phyloP scores from a whole-genome alignment of 2,329 filamentous ascomycete species.

The Aureobasidium sp. region DNA sequence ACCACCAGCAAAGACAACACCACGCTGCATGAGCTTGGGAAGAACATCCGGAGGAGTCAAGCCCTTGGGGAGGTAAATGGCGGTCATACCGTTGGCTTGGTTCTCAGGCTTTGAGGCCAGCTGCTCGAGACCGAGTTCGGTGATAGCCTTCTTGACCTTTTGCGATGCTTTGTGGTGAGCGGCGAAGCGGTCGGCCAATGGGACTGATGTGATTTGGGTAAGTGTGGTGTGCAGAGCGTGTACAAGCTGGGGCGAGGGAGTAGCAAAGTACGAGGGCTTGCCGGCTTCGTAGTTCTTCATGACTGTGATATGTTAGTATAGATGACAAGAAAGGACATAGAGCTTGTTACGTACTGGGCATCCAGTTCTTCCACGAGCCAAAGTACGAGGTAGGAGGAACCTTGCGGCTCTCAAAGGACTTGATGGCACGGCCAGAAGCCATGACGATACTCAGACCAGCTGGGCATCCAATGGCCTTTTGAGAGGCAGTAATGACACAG shows the following conservation, averaged over 20 bases:
- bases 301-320: slow-evolving; percentile 55
- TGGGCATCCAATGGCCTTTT: slow-evolving; percentile 97
- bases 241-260: slow-evolving; percentile 93
- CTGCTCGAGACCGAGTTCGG: slow-evolving; percentile 86
- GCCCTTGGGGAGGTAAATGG: slow-evolving; percentile 92
- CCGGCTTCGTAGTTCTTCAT: slow-evolving; percentile 99
- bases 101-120: slow-evolving; percentile 87
- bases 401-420: slow-evolving; percentile 82
- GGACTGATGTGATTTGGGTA: slow-evolving; percentile 83
- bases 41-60: slow-evolving; percentile 85
- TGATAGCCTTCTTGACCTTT: slow-evolving; percentile 85
- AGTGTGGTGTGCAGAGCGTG: slow-evolving; percentile 93
- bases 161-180: slow-evolving; percentile 83
- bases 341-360: slow-evolving; percentile 72
- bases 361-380: slow-evolving; percentile 97
- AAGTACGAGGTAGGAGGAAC: slow-evolving; percentile 90
- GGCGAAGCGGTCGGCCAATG: slow-evolving; percentile 85
- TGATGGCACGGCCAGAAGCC: slow-evolving; percentile 89
- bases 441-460: slow-evolving; percentile 96
- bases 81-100: slow-evolving; percentile 98
- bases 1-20: slow-evolving; percentile 94
- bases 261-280: slow-evolving; percentile 98
- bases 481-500: slow-evolving; percentile 91
- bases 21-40: slow-evolving; percentile 85
- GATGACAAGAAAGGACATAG: not conserved